These are phyloP conservation scores for Knoxia roxburghii DNA, from an alignment of 257 asterid genomes.

Conservation along the genomic window DNA sequence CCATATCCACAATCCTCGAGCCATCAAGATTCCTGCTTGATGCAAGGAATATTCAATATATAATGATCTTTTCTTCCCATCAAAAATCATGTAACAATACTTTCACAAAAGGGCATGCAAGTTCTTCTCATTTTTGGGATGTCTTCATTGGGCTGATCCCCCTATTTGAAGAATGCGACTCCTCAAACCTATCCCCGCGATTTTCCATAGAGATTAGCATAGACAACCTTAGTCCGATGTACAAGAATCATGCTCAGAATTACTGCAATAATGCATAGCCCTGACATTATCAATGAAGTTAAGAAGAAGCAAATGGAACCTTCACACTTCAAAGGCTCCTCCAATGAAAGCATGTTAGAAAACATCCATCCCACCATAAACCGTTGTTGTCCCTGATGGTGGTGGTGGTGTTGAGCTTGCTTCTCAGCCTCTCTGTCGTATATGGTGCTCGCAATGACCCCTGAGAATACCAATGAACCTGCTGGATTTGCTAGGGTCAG, in stretches of 20 bases:
- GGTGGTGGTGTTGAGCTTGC: constrained; percentile 44
- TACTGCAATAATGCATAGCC: constrained; percentile 66
- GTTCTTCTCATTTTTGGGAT: not conserved
- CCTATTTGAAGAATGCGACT: not conserved
- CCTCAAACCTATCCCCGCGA: constrained; percentile 20
- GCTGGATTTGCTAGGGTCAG: constrained; percentile 51
- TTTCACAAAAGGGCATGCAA: not conserved
- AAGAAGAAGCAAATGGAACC: constrained; percentile 73
- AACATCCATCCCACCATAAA: constrained; percentile 28
- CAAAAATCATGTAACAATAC: not conserved
- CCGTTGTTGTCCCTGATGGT: constrained; percentile 18
- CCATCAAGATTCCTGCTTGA: constrained; percentile 6
- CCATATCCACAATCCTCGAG: not conserved
- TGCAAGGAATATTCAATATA: not conserved
- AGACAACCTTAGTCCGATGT: constrained; percentile 66
- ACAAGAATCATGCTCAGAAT: constrained; percentile 69
- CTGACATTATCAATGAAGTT: constrained; percentile 71
- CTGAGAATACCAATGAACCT: constrained; percentile 47
- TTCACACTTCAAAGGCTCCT: constrained; percentile 60
- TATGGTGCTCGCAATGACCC: constrained; percentile 43
- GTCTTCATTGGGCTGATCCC: no score
- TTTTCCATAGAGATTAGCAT: constrained; percentile 55
- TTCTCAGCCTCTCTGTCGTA: constrained; percentile 47
- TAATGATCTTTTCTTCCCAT: not conserved
- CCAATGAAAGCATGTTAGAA: constrained; percentile 31